Conservation (phyloP, 495 filamentous ascomycete genomes). For the Hypoxylon trugodes region DNA sequence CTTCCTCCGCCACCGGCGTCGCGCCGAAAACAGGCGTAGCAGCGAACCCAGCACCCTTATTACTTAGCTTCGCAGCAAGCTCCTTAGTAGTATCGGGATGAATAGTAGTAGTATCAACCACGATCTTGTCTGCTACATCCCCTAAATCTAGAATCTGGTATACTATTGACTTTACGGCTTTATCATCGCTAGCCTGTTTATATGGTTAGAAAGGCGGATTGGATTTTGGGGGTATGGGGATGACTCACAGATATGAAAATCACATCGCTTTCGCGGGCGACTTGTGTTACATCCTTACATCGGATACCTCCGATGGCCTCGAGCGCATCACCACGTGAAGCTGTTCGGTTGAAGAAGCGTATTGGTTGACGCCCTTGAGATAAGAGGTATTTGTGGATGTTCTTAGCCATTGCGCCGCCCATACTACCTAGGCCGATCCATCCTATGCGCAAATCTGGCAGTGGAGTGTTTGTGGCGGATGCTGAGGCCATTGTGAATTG, state of each 20-base stretch:
- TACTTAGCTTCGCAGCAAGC: too few species aligned
- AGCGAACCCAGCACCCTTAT: too few species aligned
- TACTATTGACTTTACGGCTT: slow-evolving; percentile 33
- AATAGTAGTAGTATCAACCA: too few species aligned
- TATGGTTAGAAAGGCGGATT: background rate
- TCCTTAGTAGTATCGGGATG: too few species aligned
- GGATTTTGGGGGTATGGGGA: background rate
- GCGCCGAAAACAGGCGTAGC: too few species aligned
- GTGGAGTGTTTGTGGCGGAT: slow-evolving; percentile 56
- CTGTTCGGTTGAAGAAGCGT: slow-evolving; percentile 47
- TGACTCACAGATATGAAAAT: slow-evolving; percentile 46
- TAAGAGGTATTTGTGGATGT: slow-evolving; percentile 50
- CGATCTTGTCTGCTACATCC: too few species aligned
- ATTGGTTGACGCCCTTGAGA: slow-evolving; percentile 33
- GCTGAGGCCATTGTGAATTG: slow-evolving; percentile 1
- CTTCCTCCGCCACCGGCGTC: too few species aligned
- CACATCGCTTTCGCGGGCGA: slow-evolving; percentile 43
- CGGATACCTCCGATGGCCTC: slow-evolving; percentile 42
- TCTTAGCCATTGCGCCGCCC: slow-evolving; percentile 54
- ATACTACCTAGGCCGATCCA: slow-evolving; percentile 52
- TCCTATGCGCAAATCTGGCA: slow-evolving; percentile 37
- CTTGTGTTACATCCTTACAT: slow-evolving; percentile 39
- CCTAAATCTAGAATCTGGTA: too few species aligned
- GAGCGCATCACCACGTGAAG: slow-evolving; percentile 45
- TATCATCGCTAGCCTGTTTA: slow-evolving; percentile 43